Base-by-base conservation (phyloP, 1,139 yeast species). In the Suhomyces panamericanus region DNA sequence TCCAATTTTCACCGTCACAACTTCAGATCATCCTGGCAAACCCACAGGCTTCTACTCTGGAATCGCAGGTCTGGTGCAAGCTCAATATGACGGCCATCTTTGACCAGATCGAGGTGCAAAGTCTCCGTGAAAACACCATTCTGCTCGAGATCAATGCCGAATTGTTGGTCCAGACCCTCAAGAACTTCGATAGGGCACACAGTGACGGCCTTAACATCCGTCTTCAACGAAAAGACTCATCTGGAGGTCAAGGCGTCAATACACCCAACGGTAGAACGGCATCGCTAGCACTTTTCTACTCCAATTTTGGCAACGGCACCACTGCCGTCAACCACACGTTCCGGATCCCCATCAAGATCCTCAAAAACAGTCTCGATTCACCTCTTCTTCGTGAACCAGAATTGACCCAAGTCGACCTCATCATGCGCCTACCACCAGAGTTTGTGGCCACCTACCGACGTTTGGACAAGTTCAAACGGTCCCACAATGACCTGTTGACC, bases 31-130 rank as follows among this genome's bases (percentile, higher is more conserved):
- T 81, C 12, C 81, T 81, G 59, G 69, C 64, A n/a, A 62, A 66
- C 48, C 63, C 58, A 16, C 59, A 59, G 3, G 68, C 78, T 4
- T 50, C 73, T 26, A 66, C 68, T 32, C 67, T 61, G 42, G 85
- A 81, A 48, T 87, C 87, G 2, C 85, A 80, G 50, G 77, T 80
- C 2, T 81, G 85, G 85, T 77, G 84, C 53, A 80, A 77, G 50
- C 56, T 83, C 14, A 66, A 70, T 16, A 70, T 67, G 59, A 42
- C 55, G 3, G 59, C 68, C 22, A 56, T 80, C 24, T 83, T 82
- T 56, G 80, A 75, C 48, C 64, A 76, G 62, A 55, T 79, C 54
- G 67, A 81, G 64, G 53, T 80, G 63, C 52, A 64, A 45, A 71
- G 77, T 51, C 46, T 75, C 2, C 63, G 81, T 15, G 78, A 78